Evolutionary conservation across 805 yeast species (phyloP), one percentile per base, ranked within the genome.

Genomic region (Sungouiozyma intestinalis): DNA sequence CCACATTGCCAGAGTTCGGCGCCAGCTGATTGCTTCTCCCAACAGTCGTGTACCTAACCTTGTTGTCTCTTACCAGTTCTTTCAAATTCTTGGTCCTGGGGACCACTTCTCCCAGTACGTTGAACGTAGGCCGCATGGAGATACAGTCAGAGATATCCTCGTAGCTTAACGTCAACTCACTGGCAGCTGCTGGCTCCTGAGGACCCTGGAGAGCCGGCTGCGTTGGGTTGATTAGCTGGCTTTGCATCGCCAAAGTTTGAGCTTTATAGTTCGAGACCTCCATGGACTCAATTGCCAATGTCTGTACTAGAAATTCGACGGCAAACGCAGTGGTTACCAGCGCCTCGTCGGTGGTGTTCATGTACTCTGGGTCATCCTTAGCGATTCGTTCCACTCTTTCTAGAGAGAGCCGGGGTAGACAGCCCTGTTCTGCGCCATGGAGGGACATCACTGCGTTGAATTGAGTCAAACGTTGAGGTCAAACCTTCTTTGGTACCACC

Each of bases 311-410:
- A 3, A 48, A 40, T 38, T 57, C 58, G 1, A 58, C 54, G 3
- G 60, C 55, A 39, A 57, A 49, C 4, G 58, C 55, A 1, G 55
- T 48, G 13, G 57, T 57, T 3, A 49, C 46, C 14, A 47, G 45
- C 6, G 60, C 61, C n/a, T 47, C 45, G 15, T 50, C 48, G 3
- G 52, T 37, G 8, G 58, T 52, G 4, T 50, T 44, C 40, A 49
- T 44, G 37, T 47, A 52, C 27, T 53, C 59, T 20, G 58, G 58
- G 39, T 58, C 61, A 17, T 51, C 50, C 35, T 46, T 51, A 17
- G 61, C 58, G 17, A 58, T 53, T 39, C 45, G 46, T 40, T 57
- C 52, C n/a, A 54, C 51, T 40, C 51, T 55, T 1, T 54, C 48
- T 2, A 33, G 15, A 6, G 35, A 8, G 7, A 33, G 17, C 7